Evolutionary conservation across 208 protist genomes (phyloP).

Genomic region (Jaenimonas drosophilae): DNA sequence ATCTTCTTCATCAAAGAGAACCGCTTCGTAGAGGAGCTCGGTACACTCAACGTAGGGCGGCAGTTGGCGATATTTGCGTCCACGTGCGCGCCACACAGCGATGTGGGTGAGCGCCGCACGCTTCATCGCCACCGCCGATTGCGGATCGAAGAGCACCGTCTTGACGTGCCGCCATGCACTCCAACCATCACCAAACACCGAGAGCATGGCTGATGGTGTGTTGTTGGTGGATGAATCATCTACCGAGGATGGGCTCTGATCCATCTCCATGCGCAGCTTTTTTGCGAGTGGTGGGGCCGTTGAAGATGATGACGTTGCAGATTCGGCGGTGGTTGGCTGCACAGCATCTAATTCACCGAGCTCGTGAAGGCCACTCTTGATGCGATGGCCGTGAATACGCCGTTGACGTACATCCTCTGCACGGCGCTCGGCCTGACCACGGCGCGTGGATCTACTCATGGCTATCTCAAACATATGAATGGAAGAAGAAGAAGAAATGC

Average conservation of each 20-base stretch:
- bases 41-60: constrained; percentile 70
- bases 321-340: background rate
- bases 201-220: constrained; percentile 5
- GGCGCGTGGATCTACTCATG: background rate
- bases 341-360: constrained; percentile 56
- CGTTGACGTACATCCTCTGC: background rate
- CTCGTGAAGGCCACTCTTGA: constrained; percentile 55
- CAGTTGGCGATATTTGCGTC: constrained; percentile 34
- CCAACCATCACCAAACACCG: constrained; percentile 61
- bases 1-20: constrained; percentile 43
- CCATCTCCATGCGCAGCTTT: background rate
- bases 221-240: background rate
- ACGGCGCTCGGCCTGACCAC: background rate
- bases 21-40: constrained; percentile 35
- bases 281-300: background rate
- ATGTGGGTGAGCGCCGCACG: constrained; percentile 26
- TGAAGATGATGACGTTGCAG: too few species aligned
- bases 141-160: constrained; percentile 35
- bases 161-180: constrained; percentile 57
- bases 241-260: background rate
- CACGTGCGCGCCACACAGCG: constrained; percentile 46
- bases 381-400: constrained; percentile 50
- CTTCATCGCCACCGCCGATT: constrained; percentile 14
- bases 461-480: background rate
- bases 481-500: constrained; percentile 1